phyloP scores from a whole-genome alignment of 257 asterid species.

The Anisodus tanguticus region DNA sequence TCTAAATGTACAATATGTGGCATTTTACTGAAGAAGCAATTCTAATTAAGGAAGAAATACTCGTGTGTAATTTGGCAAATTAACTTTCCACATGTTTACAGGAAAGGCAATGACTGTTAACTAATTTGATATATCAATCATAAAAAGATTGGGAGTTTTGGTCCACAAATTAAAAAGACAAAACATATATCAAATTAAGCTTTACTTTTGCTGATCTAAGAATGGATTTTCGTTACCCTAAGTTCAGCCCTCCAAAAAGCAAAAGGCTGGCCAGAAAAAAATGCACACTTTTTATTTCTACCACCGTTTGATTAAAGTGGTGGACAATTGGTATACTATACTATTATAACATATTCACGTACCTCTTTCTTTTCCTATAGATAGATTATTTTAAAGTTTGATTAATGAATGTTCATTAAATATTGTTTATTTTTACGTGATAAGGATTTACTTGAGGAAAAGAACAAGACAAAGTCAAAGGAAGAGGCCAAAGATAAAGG shows the following conservation, averaged over 20 bases:
- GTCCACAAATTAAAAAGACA: neutral
- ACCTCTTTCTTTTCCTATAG: neutral
- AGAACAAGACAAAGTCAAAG: slow-evolving; percentile 17
- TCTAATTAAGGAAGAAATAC: neutral
- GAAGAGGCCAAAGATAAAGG: slow-evolving; percentile 20
- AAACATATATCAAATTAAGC: slow-evolving; percentile 18
- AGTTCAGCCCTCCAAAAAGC: neutral
- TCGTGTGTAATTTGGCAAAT: neutral
- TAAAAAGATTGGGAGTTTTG: neutral
- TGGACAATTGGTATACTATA: neutral
- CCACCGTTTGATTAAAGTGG: neutral
- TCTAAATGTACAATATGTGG: neutral
- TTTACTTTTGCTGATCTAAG: slow-evolving; percentile 16
- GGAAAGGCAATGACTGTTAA: neutral
- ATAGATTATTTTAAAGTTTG: neutral
- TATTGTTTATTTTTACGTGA: neutral
- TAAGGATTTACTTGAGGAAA: neutral
- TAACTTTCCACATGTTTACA: neutral
- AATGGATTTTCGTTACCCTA: neutral
- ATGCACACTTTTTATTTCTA: neutral
- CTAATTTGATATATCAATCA: neutral
- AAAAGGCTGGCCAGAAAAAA: neutral
- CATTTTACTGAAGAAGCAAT: neutral
- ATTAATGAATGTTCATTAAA: neutral
- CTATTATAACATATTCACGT: neutral